A percentile compares a stretch with the other conserved stretches of the same genome.
phyloP scores from a whole-genome alignment of 768 basidiomycete genomes.

The Clavaria fumosa region DNA sequence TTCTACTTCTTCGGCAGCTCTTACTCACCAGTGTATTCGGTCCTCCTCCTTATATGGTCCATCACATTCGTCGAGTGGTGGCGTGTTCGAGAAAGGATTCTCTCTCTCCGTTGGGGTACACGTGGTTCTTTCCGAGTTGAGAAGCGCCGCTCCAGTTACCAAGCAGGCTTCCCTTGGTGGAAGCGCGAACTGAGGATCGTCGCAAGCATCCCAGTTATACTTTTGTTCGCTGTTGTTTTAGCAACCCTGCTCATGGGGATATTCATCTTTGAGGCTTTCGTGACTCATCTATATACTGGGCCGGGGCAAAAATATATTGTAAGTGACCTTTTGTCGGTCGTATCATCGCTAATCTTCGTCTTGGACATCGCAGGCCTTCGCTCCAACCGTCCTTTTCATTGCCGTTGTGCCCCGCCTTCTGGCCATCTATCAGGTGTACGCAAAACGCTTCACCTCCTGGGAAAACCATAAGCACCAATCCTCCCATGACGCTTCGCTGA shows the following conservation, averaged over 20 bases:
- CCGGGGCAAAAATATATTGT: constrained; percentile 70
- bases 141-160: constrained; percentile 46
- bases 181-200: constrained; percentile 51
- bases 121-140: constrained; percentile 66
- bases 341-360: neutral
- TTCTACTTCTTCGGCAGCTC: constrained; percentile 58
- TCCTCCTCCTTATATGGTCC: constrained; percentile 69
- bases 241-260: constrained; percentile 62
- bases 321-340: constrained; percentile 5
- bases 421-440: constrained; percentile 52
- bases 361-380: constrained; percentile 39
- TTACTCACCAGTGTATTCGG: constrained; percentile 67
- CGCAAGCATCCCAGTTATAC: constrained; percentile 55
- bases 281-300: constrained; percentile 77
- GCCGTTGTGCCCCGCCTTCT: constrained; percentile 70
- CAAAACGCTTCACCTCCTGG: constrained; percentile 62
- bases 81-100: constrained; percentile 70
- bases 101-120: constrained; percentile 75
- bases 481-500: constrained; percentile 62
- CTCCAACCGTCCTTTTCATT: constrained; percentile 74
- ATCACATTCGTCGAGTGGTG: constrained; percentile 84
- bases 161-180: constrained; percentile 54
- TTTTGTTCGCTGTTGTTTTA: constrained; percentile 56
- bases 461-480: constrained; percentile 84
- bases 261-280: constrained; percentile 82